Evolutionary conservation across 768 basidiomycete genomes (phyloP), one percentile per base, ranked within the genome.

Genomic region (Lactifluus hygrophoroides): DNA sequence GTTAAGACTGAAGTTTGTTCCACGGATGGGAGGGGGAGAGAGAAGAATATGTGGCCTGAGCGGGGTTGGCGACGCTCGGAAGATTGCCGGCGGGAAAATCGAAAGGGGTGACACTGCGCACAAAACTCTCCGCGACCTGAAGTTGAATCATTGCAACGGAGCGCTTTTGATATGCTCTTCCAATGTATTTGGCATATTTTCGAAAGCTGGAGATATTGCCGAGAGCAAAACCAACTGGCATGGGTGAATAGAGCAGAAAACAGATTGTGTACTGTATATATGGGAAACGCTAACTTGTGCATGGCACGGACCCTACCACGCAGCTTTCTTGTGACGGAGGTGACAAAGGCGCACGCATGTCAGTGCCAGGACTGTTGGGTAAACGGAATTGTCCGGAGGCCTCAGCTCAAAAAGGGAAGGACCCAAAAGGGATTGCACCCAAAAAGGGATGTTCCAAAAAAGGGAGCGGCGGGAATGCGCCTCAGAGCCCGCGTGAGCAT

Each of bases 101-200:
- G 25, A 55, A 53, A 7, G 51, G 16, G 14, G n/a, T 37, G 6
- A 45, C 45, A 40, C 49, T 56, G 1, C 63, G 61, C 13, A n/a
- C n/a, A n/a, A n/a, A n/a, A n/a, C n/a, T n/a, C n/a, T n/a, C n/a
- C n/a, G n/a, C n/a, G n/a, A n/a, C n/a, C n/a, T n/a, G n/a, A n/a
- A 60, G 54, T 25, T 60, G 59, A 30, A 60, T 60, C 59, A 60
- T 60, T 1, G 59, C 59, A 44, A 60, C 43, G 16, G 59, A 60
- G 23, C 59, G 59, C 42, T 60, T 60, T 19, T 60, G 59, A 27
- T 60, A 60, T 9, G 59, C 54, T 21, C 59, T 44, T 51, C 59
- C 59, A 1, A 60, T 60, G n/a, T 51, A 21, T 30, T 60, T 60
- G 49, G 56, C 44, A 49, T 60, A 51, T 38, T 60, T 60, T 34